Evolutionary conservation across 495 filamentous ascomycete genomes (phyloP), one percentile per base, ranked within the genome.

Genomic region (Podospora comata): DNA sequence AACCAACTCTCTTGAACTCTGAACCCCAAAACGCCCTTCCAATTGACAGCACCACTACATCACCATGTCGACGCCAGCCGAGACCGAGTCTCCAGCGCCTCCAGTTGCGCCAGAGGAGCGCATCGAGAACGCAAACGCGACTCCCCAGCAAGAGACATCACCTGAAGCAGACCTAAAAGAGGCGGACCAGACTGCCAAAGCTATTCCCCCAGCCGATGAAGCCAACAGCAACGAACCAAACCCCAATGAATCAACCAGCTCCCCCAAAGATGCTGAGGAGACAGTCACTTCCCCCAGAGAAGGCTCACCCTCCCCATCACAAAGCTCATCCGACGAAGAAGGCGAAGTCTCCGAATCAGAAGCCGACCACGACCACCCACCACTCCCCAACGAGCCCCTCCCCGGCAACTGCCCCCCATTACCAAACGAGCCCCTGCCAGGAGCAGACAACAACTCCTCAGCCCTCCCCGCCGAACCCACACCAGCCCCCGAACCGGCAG

Each of bases 381-480:
- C 70, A 4, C 65, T 72, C 32, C 57, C 58, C 30, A 67, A 67
- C 65, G 65, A 67, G n/a, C 57, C 69, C 2, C 57, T 67, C 56
- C 69, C 55, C 26, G 65, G 32, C 44, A n/a, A 62, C 16, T 68
- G 65, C 13, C 76, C 76, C 13, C 74, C 76, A 3, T 68, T 78
- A 7, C 76, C 76, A 18, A 69, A 67, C 68, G 76, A 78, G 56
- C 71, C 76, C n/a, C 53, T 75, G 9, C 74, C 74, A 0, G 67
- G 48, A 5, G 23, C 44, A 20, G 34, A 66, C 68, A 62, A 28
- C 39, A 9, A 32, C 64, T 68, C 74, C 19, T 80, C 84, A 4
- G 79, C 82, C 7, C 71, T 80, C 13, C 78, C 81, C 48, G 69
- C 72, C 48, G 78, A 79, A 71, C 78, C 81, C n/a, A 70, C 81